Conservation (phyloP, 129 eudicot species). For the Logfia minima region DNA sequence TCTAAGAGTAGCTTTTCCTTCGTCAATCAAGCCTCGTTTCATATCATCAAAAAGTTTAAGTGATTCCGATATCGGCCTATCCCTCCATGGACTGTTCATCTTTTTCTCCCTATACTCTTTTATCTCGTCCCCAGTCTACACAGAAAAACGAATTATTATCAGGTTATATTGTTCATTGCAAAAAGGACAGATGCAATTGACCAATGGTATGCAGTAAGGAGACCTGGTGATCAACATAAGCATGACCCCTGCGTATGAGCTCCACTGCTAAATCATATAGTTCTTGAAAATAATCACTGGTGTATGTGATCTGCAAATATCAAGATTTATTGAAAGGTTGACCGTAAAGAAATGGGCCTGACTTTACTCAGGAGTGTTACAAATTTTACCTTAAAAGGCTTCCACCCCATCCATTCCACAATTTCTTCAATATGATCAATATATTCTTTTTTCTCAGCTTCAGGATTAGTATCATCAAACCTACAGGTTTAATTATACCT, state of each 20-base stretch:
- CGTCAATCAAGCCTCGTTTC: constrained; percentile 80
- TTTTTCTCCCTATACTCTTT: constrained; percentile 84
- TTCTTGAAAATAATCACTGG: constrained; percentile 94
- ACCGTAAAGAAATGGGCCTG: not conserved
- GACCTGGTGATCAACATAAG: constrained; percentile 99
- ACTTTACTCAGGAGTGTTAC: not conserved
- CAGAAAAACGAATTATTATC: constrained; percentile 4
- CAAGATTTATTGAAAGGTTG: constrained; percentile 17
- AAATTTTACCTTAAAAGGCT: constrained; percentile 72
- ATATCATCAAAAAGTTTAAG: constrained; percentile 78
- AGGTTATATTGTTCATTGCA: not conserved
- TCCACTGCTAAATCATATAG: constrained; percentile 87
- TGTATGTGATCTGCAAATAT: constrained; percentile 73
- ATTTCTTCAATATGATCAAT: constrained; percentile 95
- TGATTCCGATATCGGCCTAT: constrained; percentile 76
- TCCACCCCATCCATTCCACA: constrained; percentile 98
- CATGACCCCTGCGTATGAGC: constrained; percentile 81
- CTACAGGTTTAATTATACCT: constrained; percentile 33
- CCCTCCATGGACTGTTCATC: constrained; percentile 98
- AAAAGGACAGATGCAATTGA: not conserved
- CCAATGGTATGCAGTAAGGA: not conserved
- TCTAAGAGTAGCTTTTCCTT: constrained; percentile 93
- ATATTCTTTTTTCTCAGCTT: constrained; percentile 97
- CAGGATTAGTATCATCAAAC: constrained; percentile 98
- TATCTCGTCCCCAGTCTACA: constrained; percentile 79